These are phyloP conservation scores for Cladosporium colombiae DNA, from an alignment of 2,329 filamentous ascomycete genomes.

Conservation along the genomic window DNA sequence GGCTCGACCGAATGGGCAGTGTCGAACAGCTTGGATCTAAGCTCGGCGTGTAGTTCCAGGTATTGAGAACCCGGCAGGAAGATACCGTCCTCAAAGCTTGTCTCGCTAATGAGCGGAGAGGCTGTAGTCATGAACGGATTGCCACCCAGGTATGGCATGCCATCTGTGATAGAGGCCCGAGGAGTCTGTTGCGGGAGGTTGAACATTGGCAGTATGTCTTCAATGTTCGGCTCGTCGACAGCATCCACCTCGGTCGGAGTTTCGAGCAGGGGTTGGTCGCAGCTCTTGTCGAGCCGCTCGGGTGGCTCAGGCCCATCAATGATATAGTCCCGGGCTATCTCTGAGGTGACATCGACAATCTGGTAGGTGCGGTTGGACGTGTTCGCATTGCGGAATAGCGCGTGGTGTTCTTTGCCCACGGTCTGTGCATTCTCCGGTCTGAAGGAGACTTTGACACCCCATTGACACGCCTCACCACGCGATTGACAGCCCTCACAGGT, in stretches of 20 bases:
- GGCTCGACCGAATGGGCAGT: constrained; percentile 34
- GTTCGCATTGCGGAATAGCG: constrained; percentile 23
- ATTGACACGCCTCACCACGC: constrained; percentile 35
- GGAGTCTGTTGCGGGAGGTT: constrained; percentile 17
- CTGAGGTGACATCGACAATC: constrained; percentile 36
- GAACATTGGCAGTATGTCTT: constrained; percentile 13
- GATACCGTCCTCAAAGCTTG: constrained; percentile 35
- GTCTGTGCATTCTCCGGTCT: constrained; percentile 34
- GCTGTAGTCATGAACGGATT: constrained; percentile 17
- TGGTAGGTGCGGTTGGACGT: constrained; percentile 27
- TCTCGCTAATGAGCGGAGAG: constrained; percentile 29
- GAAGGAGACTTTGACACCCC: constrained; percentile 34
- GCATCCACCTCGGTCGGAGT: background rate
- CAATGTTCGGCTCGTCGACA: constrained; percentile 12
- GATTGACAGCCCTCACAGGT: constrained; percentile 35
- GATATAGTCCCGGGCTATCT: constrained; percentile 35
- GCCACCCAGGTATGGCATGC: constrained; percentile 1
- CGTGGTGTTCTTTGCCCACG: constrained; percentile 34
- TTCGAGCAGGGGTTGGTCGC: background rate
- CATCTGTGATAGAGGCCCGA: constrained; percentile 9
- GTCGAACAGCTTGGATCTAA: constrained; percentile 36
- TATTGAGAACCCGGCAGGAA: constrained; percentile 37
- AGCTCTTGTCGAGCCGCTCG: constrained; percentile 11
- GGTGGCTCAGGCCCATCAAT: constrained; percentile 15
- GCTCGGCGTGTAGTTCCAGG: constrained; percentile 34